phyloP scores from a whole-genome alignment of 345 rosid genomes.

The Kandelia obovata region DNA sequence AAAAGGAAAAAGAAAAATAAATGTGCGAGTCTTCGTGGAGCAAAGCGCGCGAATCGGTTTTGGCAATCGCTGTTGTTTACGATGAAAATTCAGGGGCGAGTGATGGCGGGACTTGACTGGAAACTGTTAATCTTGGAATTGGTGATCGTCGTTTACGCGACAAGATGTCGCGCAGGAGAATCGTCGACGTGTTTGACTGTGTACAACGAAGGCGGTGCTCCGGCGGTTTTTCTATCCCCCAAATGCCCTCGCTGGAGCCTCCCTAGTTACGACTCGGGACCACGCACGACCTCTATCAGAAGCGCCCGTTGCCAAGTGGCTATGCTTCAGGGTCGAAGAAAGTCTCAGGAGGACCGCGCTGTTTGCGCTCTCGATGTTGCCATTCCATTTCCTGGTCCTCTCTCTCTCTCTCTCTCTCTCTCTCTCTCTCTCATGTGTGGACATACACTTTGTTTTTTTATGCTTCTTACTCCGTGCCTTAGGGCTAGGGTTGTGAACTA shows the following conservation, averaged over 20 bases:
- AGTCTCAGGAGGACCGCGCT: constrained; percentile 73
- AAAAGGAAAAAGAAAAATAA: no score
- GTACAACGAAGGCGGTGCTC: constrained; percentile 87
- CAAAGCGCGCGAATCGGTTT: no score
- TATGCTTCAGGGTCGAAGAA: constrained; percentile 63
- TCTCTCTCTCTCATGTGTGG: no score
- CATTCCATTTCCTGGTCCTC: constrained; percentile 73
- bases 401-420: not conserved
- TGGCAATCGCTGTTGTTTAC: no score
- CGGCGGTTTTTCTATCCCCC: constrained; percentile 77
- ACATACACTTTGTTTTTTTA: not conserved
- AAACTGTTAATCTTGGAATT: constrained; percentile 13
- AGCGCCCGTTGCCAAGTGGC: constrained; percentile 58
- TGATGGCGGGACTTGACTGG: not conserved
- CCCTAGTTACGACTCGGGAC: constrained; percentile 33
- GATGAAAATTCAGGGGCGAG: not conserved
- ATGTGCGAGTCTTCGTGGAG: no score
- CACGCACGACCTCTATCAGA: constrained; percentile 22
- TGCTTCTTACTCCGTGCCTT: not conserved
- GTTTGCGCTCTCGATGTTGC: constrained; percentile 73
- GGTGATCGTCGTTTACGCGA: not conserved
- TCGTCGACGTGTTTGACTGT: constrained; percentile 77
- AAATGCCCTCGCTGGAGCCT: constrained; percentile 91
- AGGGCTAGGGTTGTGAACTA: not conserved
- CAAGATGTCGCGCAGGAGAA: constrained; percentile 28